Percentiles rank a stretch among this genome's conserved stretches.
Conservation (phyloP, 306 rosid genomes). For the Trichosanthes cucumerina region DNA sequence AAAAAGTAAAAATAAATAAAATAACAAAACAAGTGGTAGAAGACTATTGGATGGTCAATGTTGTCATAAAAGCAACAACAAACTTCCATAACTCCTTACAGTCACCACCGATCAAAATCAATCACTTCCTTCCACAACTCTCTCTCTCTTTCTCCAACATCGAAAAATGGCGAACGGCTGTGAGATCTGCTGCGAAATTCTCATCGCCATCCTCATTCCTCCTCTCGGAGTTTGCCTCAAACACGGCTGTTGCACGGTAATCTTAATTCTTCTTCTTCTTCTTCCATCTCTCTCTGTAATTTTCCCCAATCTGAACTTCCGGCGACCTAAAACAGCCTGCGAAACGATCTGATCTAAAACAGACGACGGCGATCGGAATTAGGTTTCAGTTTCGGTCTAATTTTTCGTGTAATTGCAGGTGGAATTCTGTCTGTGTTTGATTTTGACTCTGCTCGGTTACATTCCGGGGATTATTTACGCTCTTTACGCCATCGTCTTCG, state of each 20-base stretch:
- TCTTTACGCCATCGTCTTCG: conserved; percentile 58
- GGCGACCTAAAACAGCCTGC: background rate
- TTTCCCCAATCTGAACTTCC: conserved; percentile 1
- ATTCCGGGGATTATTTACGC: conserved; percentile 93
- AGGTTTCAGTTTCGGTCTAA: background rate
- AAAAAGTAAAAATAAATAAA: too few relatives aligned
- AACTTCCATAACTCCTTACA: background rate
- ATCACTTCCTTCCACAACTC: background rate
- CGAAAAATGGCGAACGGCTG: conserved; percentile 12
- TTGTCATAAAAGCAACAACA: background rate
- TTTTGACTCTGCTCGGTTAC: conserved; percentile 74
- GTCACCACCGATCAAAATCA: background rate
- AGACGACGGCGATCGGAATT: background rate
- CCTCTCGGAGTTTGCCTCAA: conserved; percentile 16
- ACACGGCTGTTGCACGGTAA: conserved; percentile 32
- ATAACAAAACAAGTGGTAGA: background rate
- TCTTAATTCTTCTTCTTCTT: background rate
- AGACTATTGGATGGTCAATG: background rate
- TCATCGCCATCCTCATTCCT: conserved; percentile 17
- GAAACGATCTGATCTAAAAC: background rate
- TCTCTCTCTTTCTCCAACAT: background rate
- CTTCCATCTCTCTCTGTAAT: background rate
- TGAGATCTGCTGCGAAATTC: conserved; percentile 17
- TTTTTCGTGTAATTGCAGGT: conserved; percentile 27
- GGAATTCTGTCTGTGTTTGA: conserved; percentile 77